These are phyloP conservation scores for Torrubiella hemipterigena DNA, from an alignment of 2,329 filamentous ascomycete genomes.

Conservation along the genomic window DNA sequence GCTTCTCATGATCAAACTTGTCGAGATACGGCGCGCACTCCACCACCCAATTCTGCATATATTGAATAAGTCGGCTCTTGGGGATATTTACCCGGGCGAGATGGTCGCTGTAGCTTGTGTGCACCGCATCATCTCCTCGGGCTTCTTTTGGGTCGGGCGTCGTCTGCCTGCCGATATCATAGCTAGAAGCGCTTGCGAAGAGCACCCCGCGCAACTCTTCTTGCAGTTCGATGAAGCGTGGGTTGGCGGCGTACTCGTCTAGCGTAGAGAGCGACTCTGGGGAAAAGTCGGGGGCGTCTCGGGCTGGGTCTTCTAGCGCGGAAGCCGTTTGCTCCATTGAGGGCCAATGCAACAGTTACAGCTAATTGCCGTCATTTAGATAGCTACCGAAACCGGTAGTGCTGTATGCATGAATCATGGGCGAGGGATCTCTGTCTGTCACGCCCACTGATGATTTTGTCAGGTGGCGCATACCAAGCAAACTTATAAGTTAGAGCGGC, in stretches of 20 bases:
- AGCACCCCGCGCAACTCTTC: constrained; percentile 30
- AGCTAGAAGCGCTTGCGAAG: constrained; percentile 18
- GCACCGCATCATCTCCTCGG: constrained; percentile 6
- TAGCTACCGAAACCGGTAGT: no score
- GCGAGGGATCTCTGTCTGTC: no score
- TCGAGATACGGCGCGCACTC: constrained; percentile 38
- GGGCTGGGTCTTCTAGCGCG: no score
- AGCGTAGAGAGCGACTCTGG: constrained; percentile 12
- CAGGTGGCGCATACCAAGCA: no score
- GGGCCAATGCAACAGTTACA: no score
- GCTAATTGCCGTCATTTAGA: no score
- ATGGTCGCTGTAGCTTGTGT: constrained; percentile 11
- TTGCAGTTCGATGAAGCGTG: constrained; percentile 30
- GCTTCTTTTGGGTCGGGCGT: constrained; percentile 11
- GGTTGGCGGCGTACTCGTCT: constrained; percentile 22
- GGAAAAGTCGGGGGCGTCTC: no score
- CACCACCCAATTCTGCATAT: constrained; percentile 36
- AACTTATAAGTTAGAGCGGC: no score
- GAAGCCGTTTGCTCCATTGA: no score
- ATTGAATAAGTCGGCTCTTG: constrained; percentile 14
- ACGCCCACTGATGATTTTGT: no score
- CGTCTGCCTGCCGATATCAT: constrained; percentile 15
- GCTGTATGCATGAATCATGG: no score
- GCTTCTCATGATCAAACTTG: constrained; percentile 40
- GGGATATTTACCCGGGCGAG: constrained; percentile 16